These are phyloP conservation scores for Sugiyamaella pinicola DNA, from an alignment of 1,139 yeast genomes.

Conservation along the genomic window DNA sequence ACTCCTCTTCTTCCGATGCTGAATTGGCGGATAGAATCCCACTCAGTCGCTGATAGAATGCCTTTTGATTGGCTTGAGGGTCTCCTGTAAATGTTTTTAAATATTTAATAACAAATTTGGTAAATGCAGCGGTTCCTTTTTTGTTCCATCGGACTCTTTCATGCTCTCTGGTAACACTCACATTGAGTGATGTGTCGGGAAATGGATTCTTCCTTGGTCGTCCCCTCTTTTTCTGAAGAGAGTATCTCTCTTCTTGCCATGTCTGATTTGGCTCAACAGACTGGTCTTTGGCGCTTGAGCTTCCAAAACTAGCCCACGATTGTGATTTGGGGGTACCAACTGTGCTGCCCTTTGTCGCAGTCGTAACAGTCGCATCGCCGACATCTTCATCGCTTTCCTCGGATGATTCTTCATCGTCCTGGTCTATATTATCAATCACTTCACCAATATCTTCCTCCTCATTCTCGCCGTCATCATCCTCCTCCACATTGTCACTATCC, in stretches of 20 bases:
- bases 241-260: constrained; percentile 2
- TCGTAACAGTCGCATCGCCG: background rate
- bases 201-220: constrained; percentile 14
- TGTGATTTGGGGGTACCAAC: background rate
- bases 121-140: constrained; percentile 15
- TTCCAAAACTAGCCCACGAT: constrained; percentile 10
- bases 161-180: constrained; percentile 8
- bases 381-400: constrained; percentile 10
- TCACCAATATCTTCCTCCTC: background rate
- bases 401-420: background rate
- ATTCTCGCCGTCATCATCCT: constrained; percentile 1
- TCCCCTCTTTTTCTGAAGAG: constrained; percentile 14
- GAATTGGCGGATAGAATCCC: constrained; percentile 2
- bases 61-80: constrained; percentile 19
- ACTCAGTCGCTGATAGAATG: constrained; percentile 15
- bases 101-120: constrained; percentile 14
- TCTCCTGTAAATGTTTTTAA: constrained; percentile 16
- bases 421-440: background rate
- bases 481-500: background rate
- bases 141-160: constrained; percentile 18
- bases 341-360: background rate
- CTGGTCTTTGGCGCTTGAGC: background rate
- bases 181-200: background rate
- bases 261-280: constrained; percentile 1
- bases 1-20: constrained; percentile 3